phyloP scores from a whole-genome alignment of 805 yeast genomes.

The Candida alai region DNA sequence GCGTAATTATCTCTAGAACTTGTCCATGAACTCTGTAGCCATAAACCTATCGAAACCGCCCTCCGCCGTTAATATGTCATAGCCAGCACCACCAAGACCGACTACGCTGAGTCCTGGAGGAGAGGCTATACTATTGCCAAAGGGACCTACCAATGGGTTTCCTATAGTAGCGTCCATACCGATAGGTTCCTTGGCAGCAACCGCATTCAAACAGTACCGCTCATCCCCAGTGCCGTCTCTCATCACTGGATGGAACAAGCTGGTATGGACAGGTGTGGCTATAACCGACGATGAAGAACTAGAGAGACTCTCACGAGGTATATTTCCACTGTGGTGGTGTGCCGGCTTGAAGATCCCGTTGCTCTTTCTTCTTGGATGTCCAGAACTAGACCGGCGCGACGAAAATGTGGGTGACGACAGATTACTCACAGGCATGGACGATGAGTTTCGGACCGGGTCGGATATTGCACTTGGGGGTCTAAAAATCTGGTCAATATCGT shows the following conservation, averaged over 20 bases:
- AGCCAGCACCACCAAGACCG: conserved; percentile 2
- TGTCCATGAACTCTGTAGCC: conserved; percentile 8
- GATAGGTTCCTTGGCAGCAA: neutral
- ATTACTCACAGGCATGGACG: too few species aligned
- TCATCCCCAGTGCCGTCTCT: neutral
- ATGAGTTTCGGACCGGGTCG: too few species aligned
- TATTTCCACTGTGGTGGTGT: conserved; percentile 4
- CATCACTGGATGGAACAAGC: neutral
- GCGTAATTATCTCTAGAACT: too few species aligned
- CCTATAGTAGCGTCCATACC: too few species aligned
- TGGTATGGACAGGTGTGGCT: neutral
- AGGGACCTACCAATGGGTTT: conserved; percentile 2
- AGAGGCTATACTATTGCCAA: too few species aligned
- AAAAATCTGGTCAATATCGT: conserved; percentile 24
- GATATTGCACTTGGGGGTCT: conserved; percentile 7
- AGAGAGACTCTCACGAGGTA: conserved; percentile 4
- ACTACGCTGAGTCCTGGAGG: neutral
- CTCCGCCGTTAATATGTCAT: conserved; percentile 6
- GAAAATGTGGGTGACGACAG: conserved; percentile 9
- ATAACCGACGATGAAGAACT: neutral
- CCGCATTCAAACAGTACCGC: neutral
- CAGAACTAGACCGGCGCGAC: conserved; percentile 7
- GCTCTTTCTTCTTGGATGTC: conserved; percentile 15
- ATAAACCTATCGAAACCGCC: conserved; percentile 7
- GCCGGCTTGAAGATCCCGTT: conserved; percentile 20